Base-by-base conservation (phyloP, 805 yeast genomes). In the Allodekkera sacchari region DNA sequence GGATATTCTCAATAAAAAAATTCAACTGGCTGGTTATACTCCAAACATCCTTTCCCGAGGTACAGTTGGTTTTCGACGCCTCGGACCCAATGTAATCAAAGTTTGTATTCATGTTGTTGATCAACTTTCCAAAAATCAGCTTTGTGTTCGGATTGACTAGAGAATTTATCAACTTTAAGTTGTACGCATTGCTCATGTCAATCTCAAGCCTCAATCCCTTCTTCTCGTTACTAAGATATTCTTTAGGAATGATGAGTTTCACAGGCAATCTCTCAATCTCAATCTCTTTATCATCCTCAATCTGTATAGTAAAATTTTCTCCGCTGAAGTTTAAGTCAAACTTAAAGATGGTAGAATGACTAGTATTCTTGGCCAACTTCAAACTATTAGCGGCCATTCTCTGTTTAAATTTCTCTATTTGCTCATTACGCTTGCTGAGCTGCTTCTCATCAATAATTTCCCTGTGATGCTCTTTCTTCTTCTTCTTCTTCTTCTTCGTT, bases 21-120 rank as follows among this genome's bases (percentile, higher is more conserved):
- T 57, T 58, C 13, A 59, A 17, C 36, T 57, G 60, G 24, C 55
- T 38, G 1, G 61, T 52, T 6, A 57, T 41, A 3, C 55, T 42
- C 48, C 52, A 45, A 9, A 27, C 33, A 7, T 9, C 22, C 1
- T 9, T 5, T n/a, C 25, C 22, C 24, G 10, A n/a, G 8, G n/a
- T 12, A 23, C 35, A 33, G n/a, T 34, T 28, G n/a, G 23, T 27
- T 28, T 37, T 38, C 7, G 49, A 29, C 12, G 46, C 35, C 18
- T 47, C 53, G 2, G 21, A 10, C 1, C 58, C 42, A 5, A 47
- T 33, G 7, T 32, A 30, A 23, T 42, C 43, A 37, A 55, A 57
- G 36, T 59, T 58, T 16, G 34, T 32, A 25, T 42, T 42, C 35
- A 59, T 40, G 34, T 54, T 55, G 30, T 38, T 45, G 22, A 59